Conservation (phyloP, 441 rosid genomes). For the Brassica hybrid region DNA sequence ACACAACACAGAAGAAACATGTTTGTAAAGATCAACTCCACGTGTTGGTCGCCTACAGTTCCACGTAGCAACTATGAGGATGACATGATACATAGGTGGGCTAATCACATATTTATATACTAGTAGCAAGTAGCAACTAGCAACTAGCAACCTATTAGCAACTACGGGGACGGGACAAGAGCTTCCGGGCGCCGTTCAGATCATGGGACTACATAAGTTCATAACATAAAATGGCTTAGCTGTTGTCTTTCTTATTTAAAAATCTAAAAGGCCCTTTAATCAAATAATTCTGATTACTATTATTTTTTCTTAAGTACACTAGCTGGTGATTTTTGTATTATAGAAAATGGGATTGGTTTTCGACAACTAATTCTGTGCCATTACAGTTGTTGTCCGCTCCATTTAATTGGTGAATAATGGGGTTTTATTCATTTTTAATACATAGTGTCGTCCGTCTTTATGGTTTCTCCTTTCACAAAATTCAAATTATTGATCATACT, state of each 20-base stretch:
- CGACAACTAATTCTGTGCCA: constrained; percentile 41
- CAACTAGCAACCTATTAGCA: neutral
- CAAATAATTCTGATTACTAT: neutral
- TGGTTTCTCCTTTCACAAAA: neutral
- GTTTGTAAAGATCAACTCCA: constrained; percentile 14
- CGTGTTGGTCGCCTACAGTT: constrained; percentile 6
- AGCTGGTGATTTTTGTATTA: neutral
- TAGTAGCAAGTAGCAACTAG: neutral
- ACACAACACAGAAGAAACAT: constrained; percentile 35
- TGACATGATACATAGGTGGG: constrained; percentile 27
- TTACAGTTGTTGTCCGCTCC: constrained; percentile 38
- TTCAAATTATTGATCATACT: constrained; percentile 41
- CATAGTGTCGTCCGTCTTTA: neutral
- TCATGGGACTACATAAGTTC: constrained; percentile 8
- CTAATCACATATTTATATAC: neutral
- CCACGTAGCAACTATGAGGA: constrained; percentile 7
- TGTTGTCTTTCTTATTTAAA: constrained; percentile 26
- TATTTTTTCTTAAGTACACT: neutral
- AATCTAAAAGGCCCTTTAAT: neutral
- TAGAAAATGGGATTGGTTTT: neutral
- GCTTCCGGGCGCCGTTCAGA: constrained; percentile 38
- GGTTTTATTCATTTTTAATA: neutral
- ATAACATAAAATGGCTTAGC: constrained; percentile 36
- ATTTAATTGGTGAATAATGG: constrained; percentile 19
- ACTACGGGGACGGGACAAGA: constrained; percentile 30